Base-by-base conservation (phyloP, 2,329 filamentous ascomycete genomes). In the Xylariaceae sp. region DNA sequence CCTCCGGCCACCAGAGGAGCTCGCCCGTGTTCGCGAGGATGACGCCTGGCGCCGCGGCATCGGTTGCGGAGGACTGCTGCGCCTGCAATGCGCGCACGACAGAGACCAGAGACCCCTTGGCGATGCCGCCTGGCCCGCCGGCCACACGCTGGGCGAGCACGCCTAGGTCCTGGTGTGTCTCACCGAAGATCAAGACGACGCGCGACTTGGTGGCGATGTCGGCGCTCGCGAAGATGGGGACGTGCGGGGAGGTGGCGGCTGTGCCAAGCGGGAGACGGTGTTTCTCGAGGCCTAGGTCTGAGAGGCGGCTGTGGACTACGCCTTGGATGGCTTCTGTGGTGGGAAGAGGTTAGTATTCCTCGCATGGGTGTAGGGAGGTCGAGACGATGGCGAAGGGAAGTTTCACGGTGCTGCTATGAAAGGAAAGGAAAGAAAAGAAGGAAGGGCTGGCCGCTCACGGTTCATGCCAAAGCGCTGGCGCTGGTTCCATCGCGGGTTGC, bases 11-110 rank as follows among this genome's bases (percentile, higher is more conserved):
- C 86, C 91, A 97, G 64, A 86, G 77, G 15, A 89, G 75, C 72
- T 95, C 86, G 4, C 90, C 91, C 3, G 84, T 78, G 67, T 96
- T 97, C 39, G 91, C 83, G 21, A 96, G 75, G 23, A 97, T 73
- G 50, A 97, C 74, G 3, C 82, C 88, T 0, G 80, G 84, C 1
- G 74, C 59, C 2, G 68, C 61, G 0, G 65, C 23, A 16, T 77
- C 73, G 0, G 61, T 11, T 0, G 69, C 58, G 11, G 70, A 73
- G 27, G 70, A 70, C 20, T 40, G 57, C 50, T 77, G 71, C 13
- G 63, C 47, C 35, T 66, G 66, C 4, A 86, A 70, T 10, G 69
- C 73, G 29, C 76, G 70, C 20, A 87, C 80, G 51, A 93, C 75
- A 9, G 84, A 80, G 24, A 93, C 73, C 33, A 87, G 78, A 26